phyloP scores from a whole-genome alignment of 1,284 basidiomycete species.

The Schizophyllum commune region DNA sequence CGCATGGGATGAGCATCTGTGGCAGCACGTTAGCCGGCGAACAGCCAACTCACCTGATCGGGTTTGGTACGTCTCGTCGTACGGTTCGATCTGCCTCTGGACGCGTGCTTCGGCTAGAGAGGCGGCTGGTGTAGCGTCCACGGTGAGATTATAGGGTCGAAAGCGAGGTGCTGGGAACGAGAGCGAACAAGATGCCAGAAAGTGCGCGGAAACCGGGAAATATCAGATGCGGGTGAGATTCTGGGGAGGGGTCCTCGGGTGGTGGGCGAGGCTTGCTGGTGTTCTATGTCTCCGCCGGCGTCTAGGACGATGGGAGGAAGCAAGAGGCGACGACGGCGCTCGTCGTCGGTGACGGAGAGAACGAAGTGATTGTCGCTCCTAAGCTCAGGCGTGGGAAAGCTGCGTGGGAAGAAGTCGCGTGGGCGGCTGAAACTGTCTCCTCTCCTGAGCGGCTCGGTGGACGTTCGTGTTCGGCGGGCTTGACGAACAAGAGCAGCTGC shows the following conservation, averaged over 20 bases:
- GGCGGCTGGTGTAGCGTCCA: too few species aligned
- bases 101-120: not conserved
- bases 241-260: too few species aligned
- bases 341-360: too few species aligned
- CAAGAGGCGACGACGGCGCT: too few species aligned
- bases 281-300: too few species aligned
- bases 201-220: too few species aligned
- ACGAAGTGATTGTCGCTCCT: not conserved
- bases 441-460: too few species aligned
- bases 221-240: not conserved
- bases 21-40: not conserved
- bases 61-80: not conserved
- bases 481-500: not conserved
- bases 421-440: not conserved
- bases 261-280: too few species aligned
- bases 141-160: too few species aligned
- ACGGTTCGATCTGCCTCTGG: not conserved
- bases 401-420: not conserved
- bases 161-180: too few species aligned
- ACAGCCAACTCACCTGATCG: not conserved
- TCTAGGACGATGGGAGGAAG: too few species aligned
- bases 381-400: not conserved
- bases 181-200: too few species aligned
- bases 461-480: not conserved
- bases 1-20: not conserved